A percentile compares a stretch with the other conserved stretches of the same genome.
Evolutionary conservation across 2,329 filamentous ascomycete species (phyloP).

Genomic region (Paecilomyces variotii): DNA sequence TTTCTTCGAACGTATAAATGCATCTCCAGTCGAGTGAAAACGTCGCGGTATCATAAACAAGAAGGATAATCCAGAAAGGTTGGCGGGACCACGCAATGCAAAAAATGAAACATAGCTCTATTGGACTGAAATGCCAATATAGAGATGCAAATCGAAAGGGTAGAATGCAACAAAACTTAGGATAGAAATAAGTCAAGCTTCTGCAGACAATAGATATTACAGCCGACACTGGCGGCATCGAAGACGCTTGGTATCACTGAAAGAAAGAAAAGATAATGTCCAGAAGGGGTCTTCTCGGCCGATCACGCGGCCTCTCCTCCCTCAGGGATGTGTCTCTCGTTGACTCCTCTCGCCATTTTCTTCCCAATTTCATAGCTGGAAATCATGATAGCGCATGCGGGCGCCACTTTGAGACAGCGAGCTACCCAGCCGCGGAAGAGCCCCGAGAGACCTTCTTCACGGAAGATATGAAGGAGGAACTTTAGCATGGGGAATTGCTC

Average conservation of each 20-base stretch:
- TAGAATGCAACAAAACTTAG: not conserved
- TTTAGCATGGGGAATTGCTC: constrained; percentile 72
- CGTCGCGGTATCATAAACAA: not conserved
- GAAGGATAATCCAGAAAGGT: not conserved
- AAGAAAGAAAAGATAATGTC: not conserved
- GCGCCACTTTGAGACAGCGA: constrained; percentile 85
- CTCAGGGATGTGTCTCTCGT: constrained; percentile 45
- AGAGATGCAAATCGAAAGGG: not conserved
- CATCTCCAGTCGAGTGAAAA: not conserved
- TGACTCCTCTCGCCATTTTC: constrained; percentile 69
- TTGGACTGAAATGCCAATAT: not conserved
- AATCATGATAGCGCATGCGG: constrained; percentile 98
- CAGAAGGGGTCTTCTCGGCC: not conserved
- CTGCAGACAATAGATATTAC: not conserved
- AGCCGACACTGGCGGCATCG: not conserved
- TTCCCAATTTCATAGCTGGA: constrained; percentile 96
- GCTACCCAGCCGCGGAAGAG: constrained; percentile 90
- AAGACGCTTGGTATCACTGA: too few relatives aligned
- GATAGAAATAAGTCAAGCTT: not conserved
- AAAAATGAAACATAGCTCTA: not conserved
- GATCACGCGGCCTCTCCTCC: constrained; percentile 1
- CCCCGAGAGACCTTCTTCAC: constrained; percentile 69
- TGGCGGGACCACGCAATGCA: not conserved
- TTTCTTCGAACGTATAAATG: not conserved
- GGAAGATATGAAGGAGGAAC: constrained; percentile 86